Evolutionary conservation across 345 rosid species (phyloP).

Genomic region (Microthlaspi erraticum): DNA sequence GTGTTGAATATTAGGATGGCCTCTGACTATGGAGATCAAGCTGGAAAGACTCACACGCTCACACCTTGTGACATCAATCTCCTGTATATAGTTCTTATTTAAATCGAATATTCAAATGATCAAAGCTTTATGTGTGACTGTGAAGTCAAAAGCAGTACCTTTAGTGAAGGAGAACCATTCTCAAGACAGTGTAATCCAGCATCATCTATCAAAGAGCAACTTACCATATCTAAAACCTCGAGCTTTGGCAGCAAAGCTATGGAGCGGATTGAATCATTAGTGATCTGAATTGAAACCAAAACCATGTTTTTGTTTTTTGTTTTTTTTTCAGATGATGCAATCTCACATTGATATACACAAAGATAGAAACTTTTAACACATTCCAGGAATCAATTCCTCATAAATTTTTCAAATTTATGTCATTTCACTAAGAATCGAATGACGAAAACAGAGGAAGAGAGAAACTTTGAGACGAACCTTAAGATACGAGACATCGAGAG

Average conservation of each 20-base stretch:
- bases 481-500: conserved; percentile 82
- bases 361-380: conserved; percentile 23
- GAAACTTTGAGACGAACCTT: conserved; percentile 55
- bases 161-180: conserved; percentile 65
- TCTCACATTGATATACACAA: conserved; percentile 1
- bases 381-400: conserved; percentile 1
- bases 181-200: conserved; percentile 63
- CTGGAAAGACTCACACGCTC: conserved; percentile 64
- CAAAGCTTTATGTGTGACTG: not conserved
- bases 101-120: not conserved
- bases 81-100: conserved; percentile 46
- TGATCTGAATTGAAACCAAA: conserved; percentile 57
- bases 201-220: conserved; percentile 70
- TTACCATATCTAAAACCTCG: conserved; percentile 64
- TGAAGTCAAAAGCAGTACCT: conserved; percentile 50
- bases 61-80: conserved; percentile 79
- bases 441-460: not conserved
- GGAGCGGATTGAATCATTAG: conserved; percentile 68
- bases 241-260: conserved; percentile 67
- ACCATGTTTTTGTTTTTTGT: too few relatives aligned
- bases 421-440: not conserved
- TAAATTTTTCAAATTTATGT: not conserved
- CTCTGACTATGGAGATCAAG: conserved; percentile 54
- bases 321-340: not conserved
- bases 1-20: conserved; percentile 62